Evolutionary conservation across 352 stramenopile species (phyloP), one percentile per base, ranked within the genome.

Genomic region (Globisporangium polare): DNA sequence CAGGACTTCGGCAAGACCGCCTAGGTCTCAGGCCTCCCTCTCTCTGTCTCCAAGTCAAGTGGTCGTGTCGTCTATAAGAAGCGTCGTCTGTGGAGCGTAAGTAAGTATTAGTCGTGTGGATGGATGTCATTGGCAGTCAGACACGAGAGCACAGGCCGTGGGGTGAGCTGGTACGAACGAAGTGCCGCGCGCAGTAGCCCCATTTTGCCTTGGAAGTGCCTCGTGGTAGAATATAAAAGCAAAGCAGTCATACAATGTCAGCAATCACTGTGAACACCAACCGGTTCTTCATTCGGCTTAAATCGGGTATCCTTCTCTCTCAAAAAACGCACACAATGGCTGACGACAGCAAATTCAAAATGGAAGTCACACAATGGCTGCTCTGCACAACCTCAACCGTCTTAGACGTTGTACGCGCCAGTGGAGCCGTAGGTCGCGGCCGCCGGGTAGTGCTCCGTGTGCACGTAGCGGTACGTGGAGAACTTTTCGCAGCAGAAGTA

Each of bases 401-500:
- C 15, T 49, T 35, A 65, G 9, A 46, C 60, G 43, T 65, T 53
- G 41, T 69, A 42, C 58, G 58, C 24, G 18, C 47, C 69, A 10
- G 56, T 74, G 9, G 75, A 46, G 43, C 78, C 78, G 52, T 88
- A 88, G 35, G 67, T 62, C 13, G 71, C 47, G 15, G 60, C 17
- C 17, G 63, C 39, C 7, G 66, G 63, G 31, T 69, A 66, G 60
- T 66, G 55, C 17, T 67, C 62, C 18, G 51, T 27, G 49, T 74
- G 41, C 24, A 77, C 62, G 42, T 79, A 78, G 39, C 73, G 66
- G 62, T 86, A 79, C 18, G 72, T 75, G 13, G 68, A 73, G 49
- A 83, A 85, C 55, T 73, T 76, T 45, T 90, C 80, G 55, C 78
- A 88, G 69, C 78, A 88, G 62, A 90, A 90, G 66, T 78, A 86